Evolutionary conservation across 345 rosid species (phyloP).

Genomic region (Eucalyptus cloeziana): DNA sequence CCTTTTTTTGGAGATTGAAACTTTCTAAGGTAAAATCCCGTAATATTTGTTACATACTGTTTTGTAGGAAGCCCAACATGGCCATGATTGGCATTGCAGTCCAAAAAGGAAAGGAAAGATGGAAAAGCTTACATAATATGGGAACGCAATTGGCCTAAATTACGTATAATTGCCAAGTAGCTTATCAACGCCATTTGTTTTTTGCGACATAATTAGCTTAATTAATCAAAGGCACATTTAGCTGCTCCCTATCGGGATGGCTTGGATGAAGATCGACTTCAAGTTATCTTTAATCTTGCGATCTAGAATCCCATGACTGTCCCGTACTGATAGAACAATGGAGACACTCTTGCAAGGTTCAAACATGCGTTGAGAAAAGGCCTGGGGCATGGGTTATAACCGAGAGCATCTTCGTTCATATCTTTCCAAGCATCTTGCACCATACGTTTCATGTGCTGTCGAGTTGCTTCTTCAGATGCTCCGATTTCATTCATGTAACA

Average conservation of each 20-base stretch:
- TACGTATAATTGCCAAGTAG: not conserved
- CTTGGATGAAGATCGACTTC: not conserved
- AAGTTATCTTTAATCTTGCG: not conserved
- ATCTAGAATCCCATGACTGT: not conserved
- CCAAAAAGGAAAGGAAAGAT: not conserved
- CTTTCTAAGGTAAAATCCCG: not conserved
- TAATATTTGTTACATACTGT: not conserved
- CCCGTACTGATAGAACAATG: not conserved
- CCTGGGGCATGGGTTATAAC: not conserved
- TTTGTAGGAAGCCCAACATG: not conserved
- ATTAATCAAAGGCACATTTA: not conserved
- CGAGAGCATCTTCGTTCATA: not conserved
- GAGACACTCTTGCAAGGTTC: not conserved
- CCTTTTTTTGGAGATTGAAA: not conserved
- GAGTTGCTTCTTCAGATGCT: not conserved
- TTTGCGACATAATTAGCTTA: not conserved
- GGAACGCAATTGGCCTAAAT: not conserved
- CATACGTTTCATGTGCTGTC: not conserved
- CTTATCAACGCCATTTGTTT: not conserved
- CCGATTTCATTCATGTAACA: conserved; percentile 1
- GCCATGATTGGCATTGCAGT: not conserved
- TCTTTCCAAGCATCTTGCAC: not conserved
- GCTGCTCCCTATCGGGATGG: not conserved
- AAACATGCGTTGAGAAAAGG: not conserved
- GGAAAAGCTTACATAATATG: not conserved